These are phyloP conservation scores for Globisporangium middletonii DNA, from an alignment of 352 stramenopile genomes.

Conservation along the genomic window DNA sequence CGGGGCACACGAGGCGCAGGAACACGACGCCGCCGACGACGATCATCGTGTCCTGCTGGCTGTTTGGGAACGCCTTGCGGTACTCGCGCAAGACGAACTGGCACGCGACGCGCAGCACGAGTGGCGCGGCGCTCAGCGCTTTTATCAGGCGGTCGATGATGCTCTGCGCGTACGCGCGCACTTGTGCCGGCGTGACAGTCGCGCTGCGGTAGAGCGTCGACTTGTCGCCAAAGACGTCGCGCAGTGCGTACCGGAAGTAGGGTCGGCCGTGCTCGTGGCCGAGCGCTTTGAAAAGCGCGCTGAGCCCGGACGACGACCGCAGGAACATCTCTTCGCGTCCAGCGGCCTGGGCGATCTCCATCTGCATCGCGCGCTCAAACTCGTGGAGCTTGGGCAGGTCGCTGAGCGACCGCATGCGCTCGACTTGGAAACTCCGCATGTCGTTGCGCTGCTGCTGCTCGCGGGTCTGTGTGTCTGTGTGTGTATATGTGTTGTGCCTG, in stretches of 20 bases:
- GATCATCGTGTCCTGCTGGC: conserved; percentile 52
- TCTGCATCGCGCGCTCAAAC: conserved; percentile 61
- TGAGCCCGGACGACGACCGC: conserved; percentile 68
- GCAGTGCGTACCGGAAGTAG: conserved; percentile 80
- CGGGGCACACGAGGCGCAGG: conserved; percentile 66
- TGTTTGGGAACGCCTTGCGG: conserved; percentile 56
- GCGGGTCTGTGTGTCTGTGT: too few relatives aligned
- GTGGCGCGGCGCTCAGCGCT: conserved; percentile 65
- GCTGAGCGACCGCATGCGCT: conserved; percentile 16
- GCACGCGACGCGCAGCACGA: conserved; percentile 63
- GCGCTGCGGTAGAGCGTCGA: conserved; percentile 39
- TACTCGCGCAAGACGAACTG: conserved; percentile 74
- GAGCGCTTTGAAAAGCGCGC: conserved; percentile 61
- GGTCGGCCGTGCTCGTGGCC: conserved; percentile 57
- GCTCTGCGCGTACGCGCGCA: conserved; percentile 47
- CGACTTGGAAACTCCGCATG: conserved; percentile 11
- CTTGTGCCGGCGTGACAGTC: conserved; percentile 24
- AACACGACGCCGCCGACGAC: conserved; percentile 75
- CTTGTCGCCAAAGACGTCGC: conserved; percentile 68
- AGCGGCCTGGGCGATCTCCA: conserved; percentile 48
- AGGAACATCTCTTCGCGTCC: conserved; percentile 78
- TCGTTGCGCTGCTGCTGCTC: background rate
- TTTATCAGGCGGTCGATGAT: conserved; percentile 64
- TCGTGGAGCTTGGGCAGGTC: conserved; percentile 61
- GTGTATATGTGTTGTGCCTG: background rate